These are phyloP conservation scores for Colletotrichum viniferum DNA, from an alignment of 2,329 filamentous ascomycete genomes.

Conservation along the genomic window DNA sequence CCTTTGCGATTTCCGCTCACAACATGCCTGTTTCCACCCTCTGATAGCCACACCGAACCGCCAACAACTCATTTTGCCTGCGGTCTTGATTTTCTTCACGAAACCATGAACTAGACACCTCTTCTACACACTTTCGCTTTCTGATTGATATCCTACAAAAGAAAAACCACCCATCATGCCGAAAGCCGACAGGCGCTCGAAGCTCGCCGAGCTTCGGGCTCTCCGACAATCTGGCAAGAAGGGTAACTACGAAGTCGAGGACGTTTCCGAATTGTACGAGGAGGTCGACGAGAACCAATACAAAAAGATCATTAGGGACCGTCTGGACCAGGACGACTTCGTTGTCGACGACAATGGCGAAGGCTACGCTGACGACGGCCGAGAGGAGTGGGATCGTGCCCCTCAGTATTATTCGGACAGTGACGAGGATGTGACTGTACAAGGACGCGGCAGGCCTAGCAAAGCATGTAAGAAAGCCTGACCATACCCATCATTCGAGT, in stretches of 20 bases:
- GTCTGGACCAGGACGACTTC: conserved; percentile 94
- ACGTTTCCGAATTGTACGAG: conserved; percentile 87
- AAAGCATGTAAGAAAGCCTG: conserved; percentile 51
- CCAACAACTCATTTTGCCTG: not conserved
- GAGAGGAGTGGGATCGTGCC: conserved; percentile 89
- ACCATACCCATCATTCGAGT: not conserved
- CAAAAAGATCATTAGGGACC: conserved; percentile 90
- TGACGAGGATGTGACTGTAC: conserved; percentile 64
- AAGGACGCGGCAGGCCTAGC: conserved; percentile 53
- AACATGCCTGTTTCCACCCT: not conserved
- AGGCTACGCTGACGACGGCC: conserved; percentile 94
- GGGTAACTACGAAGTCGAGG: conserved; percentile 82
- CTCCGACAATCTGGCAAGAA: conserved; percentile 91
- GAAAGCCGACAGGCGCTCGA: conserved; percentile 49
- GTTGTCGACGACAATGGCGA: conserved; percentile 98
- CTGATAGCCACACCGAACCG: not conserved
- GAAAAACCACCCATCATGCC: conserved; percentile 39
- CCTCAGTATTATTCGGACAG: conserved; percentile 72
- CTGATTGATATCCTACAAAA: not conserved
- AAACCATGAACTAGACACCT: not conserved
- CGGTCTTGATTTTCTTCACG: not conserved
- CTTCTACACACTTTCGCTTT: not conserved
- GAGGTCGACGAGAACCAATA: conserved; percentile 97
- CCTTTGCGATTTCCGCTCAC: not conserved
- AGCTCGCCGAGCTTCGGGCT: conserved; percentile 80